Base-by-base conservation (phyloP, 1,139 yeast species). In the Hansenula sp. region DNA sequence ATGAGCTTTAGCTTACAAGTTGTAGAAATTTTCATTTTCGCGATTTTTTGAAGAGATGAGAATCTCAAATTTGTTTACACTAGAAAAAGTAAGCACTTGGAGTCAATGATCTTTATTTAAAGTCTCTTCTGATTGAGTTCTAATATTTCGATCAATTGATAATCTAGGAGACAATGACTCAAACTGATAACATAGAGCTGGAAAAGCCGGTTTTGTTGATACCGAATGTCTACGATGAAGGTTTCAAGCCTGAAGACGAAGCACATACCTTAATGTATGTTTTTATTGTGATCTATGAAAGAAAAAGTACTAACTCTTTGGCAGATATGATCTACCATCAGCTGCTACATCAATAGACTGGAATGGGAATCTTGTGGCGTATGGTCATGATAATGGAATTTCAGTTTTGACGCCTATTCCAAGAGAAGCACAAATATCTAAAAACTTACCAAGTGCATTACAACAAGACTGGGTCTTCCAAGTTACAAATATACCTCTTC, bases 381-480 rank as follows among this genome's bases (percentile, higher is more conserved):
- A 36, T 2, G 51, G 52, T 1, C 51, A 49, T 35, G 47, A 43
- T 13, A n/a, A 44, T 8, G 55, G 53, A 2, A 42, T 53, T 2
- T 39, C 49, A 6, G 36, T 53, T 2, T 38, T 55, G 7, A 43
- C 55, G 1, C 59, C 56, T 14, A 45, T 53, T 20, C 51, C 56
- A 6, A 32, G 36, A n/a, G 41, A 37, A 12, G 38, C 56, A 1
- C 48, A 44, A 26, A 29, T 54, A 17, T 47, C 57, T 1, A 50
- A 45, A 37, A 48, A 45, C 27, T 33, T 51, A 9, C 56, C 56
- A 6, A 43, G 44, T 6, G 21, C 34, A 12, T 40, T 53, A 18
- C 59, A 55, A 38, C 52, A 48, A 28, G 44, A 49, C 17, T 55
- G 57, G 56, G 45, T 48, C 1, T 51, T 52, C 32, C 57, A 52